A percentile compares a stretch with the other conserved stretches of the same genome.
phyloP scores from a whole-genome alignment of 2,329 filamentous ascomycete species.

The Cladosporium sp. region DNA sequence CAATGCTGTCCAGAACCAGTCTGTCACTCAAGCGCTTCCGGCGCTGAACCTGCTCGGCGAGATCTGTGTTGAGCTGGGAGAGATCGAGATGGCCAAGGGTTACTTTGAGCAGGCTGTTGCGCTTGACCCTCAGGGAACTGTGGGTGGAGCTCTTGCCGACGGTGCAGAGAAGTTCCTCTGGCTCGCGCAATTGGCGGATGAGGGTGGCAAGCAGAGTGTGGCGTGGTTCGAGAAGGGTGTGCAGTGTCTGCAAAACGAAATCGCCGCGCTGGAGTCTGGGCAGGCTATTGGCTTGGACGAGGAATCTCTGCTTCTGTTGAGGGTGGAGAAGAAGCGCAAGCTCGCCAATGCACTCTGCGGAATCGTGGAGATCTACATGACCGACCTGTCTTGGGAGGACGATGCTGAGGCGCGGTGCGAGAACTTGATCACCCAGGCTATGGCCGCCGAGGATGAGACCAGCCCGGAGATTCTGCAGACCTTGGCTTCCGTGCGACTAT shows the following conservation, averaged over 20 bases:
- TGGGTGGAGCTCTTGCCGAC: constrained; percentile 66
- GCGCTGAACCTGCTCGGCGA: constrained; percentile 74
- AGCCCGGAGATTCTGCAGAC: constrained; percentile 91
- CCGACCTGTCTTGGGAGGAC: constrained; percentile 69
- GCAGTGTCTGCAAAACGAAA: constrained; percentile 62
- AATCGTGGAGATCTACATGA: constrained; percentile 98
- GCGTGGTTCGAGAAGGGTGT: constrained; percentile 63
- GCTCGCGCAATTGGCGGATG: constrained; percentile 77
- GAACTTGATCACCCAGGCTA: constrained; percentile 79
- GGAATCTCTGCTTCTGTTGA: constrained; percentile 35
- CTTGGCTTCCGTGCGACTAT: constrained; percentile 86
- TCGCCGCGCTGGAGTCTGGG: constrained; percentile 54
- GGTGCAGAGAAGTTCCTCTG: constrained; percentile 93
- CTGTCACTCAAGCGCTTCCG: constrained; percentile 44
- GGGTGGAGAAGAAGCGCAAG: constrained; percentile 69
- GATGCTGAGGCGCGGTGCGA: constrained; percentile 89
- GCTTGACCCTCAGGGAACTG: constrained; percentile 68
- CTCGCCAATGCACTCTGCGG: constrained; percentile 88
- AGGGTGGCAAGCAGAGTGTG: constrained; percentile 55
- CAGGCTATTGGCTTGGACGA: constrained; percentile 30
- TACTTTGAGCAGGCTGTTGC: constrained; percentile 68
- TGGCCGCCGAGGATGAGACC: constrained; percentile 67
- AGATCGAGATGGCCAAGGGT: constrained; percentile 65
- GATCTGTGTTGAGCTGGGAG: constrained; percentile 74
- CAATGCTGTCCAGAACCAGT: constrained; percentile 36